Evolutionary conservation across 2,329 filamentous ascomycete species (phyloP).

Genomic region (Didymella arachidicola): DNA sequence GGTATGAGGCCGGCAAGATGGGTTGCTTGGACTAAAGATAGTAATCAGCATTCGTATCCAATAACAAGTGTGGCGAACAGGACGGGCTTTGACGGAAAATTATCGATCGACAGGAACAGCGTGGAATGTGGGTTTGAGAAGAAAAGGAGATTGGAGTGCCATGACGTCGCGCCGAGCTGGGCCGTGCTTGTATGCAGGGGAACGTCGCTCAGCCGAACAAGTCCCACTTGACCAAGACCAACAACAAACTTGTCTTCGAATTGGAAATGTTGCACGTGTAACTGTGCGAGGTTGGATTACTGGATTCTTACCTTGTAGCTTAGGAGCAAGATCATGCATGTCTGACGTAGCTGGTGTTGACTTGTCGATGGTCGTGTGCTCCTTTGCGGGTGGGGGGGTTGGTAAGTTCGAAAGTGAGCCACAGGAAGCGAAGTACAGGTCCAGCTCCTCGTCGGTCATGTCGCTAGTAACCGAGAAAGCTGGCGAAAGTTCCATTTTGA

Average conservation of each 20-base stretch:
- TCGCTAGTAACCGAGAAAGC: constrained; percentile 40
- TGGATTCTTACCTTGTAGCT: constrained; percentile 43
- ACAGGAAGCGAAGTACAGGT: constrained; percentile 50
- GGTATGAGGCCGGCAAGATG: constrained; percentile 50
- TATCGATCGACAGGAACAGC: constrained; percentile 34
- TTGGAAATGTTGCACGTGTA: constrained; percentile 27
- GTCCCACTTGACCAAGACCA: constrained; percentile 23
- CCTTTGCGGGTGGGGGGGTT: constrained; percentile 50
- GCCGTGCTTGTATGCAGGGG: constrained; percentile 27
- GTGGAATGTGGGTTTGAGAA: constrained; percentile 19
- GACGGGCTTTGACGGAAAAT: constrained; percentile 20
- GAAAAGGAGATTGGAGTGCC: constrained; percentile 20
- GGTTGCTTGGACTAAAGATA: constrained; percentile 45
- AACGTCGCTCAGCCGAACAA: constrained; percentile 26
- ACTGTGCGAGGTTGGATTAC: constrained; percentile 13
- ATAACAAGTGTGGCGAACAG: constrained; percentile 19
- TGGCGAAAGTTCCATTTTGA: constrained; percentile 39
- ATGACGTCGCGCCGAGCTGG: constrained; percentile 22
- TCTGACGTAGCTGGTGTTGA: constrained; percentile 19
- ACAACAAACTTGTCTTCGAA: constrained; percentile 26
- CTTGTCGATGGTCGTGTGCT: constrained; percentile 25
- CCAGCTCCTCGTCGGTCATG: constrained; percentile 51
- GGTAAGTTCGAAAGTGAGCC: constrained; percentile 52
- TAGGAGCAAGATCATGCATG: constrained; percentile 24
- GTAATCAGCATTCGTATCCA: constrained; percentile 28